Evolutionary conservation across 495 filamentous ascomycete species (phyloP).

Genomic region (Apiosordaria backusii): DNA sequence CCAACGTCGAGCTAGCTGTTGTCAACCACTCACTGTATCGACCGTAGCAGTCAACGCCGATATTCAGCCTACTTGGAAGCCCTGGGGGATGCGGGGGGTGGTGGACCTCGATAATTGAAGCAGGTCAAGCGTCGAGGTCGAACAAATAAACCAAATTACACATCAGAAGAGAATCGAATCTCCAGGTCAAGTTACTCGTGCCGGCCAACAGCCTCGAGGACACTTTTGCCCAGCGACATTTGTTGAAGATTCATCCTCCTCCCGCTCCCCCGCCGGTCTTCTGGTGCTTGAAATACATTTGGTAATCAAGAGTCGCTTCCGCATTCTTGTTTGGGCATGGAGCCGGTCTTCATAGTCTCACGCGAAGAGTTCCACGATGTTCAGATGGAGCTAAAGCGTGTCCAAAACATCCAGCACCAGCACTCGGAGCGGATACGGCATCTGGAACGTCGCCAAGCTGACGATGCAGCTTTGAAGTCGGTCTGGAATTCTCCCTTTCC

Average conservation of each 20-base stretch:
- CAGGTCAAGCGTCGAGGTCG: slow-evolving; percentile 27
- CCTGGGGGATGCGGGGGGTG: slow-evolving; percentile 37
- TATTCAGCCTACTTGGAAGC: neutral
- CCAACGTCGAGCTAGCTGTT: slow-evolving; percentile 4
- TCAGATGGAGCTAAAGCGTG: slow-evolving; percentile 79
- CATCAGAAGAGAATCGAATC: neutral
- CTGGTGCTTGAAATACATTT: neutral
- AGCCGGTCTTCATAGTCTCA: slow-evolving; percentile 49
- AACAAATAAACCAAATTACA: neutral
- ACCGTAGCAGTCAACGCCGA: neutral
- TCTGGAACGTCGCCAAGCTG: slow-evolving; percentile 77
- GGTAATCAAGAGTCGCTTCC: neutral
- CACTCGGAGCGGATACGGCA: slow-evolving; percentile 76
- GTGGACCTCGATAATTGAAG: slow-evolving; percentile 36
- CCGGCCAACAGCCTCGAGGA: too few species aligned
- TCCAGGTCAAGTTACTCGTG: neutral
- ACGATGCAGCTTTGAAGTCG: slow-evolving; percentile 76
- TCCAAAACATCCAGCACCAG: slow-evolving; percentile 72
- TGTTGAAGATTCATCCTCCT: neutral
- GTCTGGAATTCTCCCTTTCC: slow-evolving; percentile 90
- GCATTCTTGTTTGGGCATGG: slow-evolving; percentile 43
- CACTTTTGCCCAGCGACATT: too few species aligned
- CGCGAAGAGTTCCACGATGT: slow-evolving; percentile 80
- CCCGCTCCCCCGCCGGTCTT: slow-evolving; percentile 7
- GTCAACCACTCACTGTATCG: neutral